Evolutionary conservation across 441 rosid species (phyloP), one percentile per base, ranked within the genome.

Genomic region (Erodium moschatum): DNA sequence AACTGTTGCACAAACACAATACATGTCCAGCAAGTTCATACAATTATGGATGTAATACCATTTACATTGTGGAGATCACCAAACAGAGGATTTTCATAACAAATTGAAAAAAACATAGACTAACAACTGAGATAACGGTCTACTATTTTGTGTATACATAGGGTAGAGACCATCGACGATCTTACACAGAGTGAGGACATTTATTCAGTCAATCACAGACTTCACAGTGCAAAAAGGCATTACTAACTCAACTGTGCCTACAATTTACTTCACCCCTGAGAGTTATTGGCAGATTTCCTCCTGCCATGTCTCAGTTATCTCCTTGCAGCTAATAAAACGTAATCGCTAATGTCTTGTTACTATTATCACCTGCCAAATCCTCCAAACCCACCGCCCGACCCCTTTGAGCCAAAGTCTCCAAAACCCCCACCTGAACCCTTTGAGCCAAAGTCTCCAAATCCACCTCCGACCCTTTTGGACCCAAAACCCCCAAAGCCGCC

Each of bases 311-410:
- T 42, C 48, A 29, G 31, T 29, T 8, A 35, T 35, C 40, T 35
- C 40, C 40, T 35, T 35, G 40, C 8, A 5, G 40, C 40, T 35
- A 6, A 35, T 35, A 35, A 35, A 35, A 35, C 40, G 6, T 5
- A 35, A 35, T 5, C 3, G 40, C 40, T 35, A 5, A 35, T 35
- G 40, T 35, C 40, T 35, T 5, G 40, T 35, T 35, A 46, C 52
- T 16, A 46, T 46, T 46, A 46, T 46, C 52, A 12, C 15, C 52
- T 46, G 15, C 52, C 52, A 46, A 46, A 46, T 46, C 52, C 52
- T 33, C 83, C 84, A 73, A 77, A 84, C 13, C 79, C 66, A 48
- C 80, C 33, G 40, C 62, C 62, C 15, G 79, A 74, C 35, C 74
- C 78, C 5, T 78, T 70, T 1, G 78, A 67, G 50, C 80, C 70